Evolutionary conservation across 495 filamentous ascomycete species (phyloP).

Genomic region (Xylaria intraflava): DNA sequence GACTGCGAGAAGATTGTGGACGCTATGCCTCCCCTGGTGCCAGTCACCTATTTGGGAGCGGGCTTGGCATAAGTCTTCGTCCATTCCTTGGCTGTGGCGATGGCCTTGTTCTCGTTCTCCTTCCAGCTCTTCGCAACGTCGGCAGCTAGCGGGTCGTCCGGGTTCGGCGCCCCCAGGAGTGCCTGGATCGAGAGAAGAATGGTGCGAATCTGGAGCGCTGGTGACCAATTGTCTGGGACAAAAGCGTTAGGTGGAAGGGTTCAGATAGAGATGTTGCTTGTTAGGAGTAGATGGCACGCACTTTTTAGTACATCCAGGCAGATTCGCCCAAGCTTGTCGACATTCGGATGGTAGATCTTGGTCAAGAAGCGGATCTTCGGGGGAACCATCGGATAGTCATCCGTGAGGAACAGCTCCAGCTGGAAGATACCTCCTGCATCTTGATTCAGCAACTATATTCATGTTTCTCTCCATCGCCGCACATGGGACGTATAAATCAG

Average conservation of each 20-base stretch:
- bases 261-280: neutral
- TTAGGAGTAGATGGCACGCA: slow-evolving; percentile 33
- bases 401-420: slow-evolving; percentile 96
- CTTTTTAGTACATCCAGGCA: slow-evolving; percentile 97
- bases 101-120: slow-evolving; percentile 85
- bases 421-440: slow-evolving; percentile 82
- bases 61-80: slow-evolving; percentile 64
- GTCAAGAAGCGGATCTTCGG: slow-evolving; percentile 98
- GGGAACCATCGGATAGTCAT: slow-evolving; percentile 98
- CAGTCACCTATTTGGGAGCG: slow-evolving; percentile 12
- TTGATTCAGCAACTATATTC: neutral
- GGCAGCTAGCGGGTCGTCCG: slow-evolving; percentile 92
- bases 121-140: slow-evolving; percentile 99
- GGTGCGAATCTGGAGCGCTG: slow-evolving; percentile 93
- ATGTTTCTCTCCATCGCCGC: too few species aligned
- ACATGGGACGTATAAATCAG: too few species aligned
- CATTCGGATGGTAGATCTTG: slow-evolving; percentile 99
- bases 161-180: slow-evolving; percentile 91
- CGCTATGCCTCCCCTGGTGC: neutral
- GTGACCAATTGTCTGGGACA: slow-evolving; percentile 91
- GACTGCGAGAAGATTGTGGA: too few species aligned
- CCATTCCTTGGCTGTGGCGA: slow-evolving; percentile 85
- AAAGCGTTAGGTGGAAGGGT: slow-evolving; percentile 4
- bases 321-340: slow-evolving; percentile 94
- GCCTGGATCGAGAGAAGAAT: slow-evolving; percentile 97